Evolutionary conservation across 164 flowering plant genomes (phyloP).

Genomic region (Tetrastigma voinierianum): DNA sequence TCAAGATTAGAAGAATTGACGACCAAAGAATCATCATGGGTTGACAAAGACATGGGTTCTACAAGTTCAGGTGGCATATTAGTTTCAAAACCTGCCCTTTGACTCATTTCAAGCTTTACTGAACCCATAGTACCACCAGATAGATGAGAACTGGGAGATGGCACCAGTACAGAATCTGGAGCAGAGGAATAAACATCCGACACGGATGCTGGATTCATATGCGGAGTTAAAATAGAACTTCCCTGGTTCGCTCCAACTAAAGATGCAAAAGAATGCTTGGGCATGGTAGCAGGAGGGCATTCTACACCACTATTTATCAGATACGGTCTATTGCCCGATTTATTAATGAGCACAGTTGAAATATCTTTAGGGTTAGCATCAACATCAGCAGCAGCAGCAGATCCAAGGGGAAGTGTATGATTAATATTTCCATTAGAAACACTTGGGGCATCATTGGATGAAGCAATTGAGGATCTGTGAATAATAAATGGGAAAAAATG

Average conservation of each 20-base stretch:
- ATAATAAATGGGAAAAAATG: not conserved
- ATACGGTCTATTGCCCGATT: not conserved
- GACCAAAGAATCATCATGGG: constrained; percentile 1
- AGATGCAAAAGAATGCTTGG: not conserved
- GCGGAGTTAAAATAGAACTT: constrained; percentile 5
- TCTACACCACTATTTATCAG: not conserved
- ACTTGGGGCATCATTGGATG: constrained; percentile 18
- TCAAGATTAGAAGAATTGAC: constrained; percentile 6
- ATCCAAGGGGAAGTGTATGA: constrained; percentile 1
- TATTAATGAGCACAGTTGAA: constrained; percentile 4
- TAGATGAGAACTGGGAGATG: constrained; percentile 7
- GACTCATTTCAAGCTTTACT: constrained; percentile 16
- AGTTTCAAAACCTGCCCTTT: constrained; percentile 14
- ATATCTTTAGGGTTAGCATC: not conserved
- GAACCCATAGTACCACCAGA: constrained; percentile 16
- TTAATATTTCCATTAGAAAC: constrained; percentile 22
- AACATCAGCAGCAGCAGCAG: constrained; percentile 2
- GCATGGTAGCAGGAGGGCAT: not conserved
- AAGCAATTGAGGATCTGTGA: constrained; percentile 21
- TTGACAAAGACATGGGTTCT: not conserved
- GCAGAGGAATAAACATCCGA: constrained; percentile 25
- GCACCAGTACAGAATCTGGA: constrained; percentile 30
- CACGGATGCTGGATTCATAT: constrained; percentile 3
- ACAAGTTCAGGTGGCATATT: constrained; percentile 7
- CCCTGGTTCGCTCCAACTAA: constrained; percentile 8